Percentiles rank a stretch among this genome's conserved stretches.
Evolutionary conservation across 768 basidiomycete genomes (phyloP).

Genomic region (Sarcodon sp.): DNA sequence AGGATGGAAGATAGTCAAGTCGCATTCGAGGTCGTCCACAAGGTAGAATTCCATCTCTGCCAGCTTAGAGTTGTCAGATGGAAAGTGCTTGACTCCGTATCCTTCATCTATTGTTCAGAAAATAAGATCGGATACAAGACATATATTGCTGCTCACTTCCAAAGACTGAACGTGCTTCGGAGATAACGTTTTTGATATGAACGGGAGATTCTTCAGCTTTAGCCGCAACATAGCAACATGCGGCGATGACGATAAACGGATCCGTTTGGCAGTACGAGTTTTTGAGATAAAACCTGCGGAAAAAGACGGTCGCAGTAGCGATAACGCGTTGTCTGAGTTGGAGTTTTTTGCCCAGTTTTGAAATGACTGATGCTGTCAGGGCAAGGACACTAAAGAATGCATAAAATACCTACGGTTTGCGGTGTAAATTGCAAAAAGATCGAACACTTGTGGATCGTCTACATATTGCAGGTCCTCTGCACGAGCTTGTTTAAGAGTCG

Average conservation of each 20-base stretch:
- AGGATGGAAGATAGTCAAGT: conserved; percentile 86
- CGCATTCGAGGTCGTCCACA: conserved; percentile 92
- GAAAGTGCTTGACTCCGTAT: conserved; percentile 69
- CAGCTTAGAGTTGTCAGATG: conserved; percentile 78
- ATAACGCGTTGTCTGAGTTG: conserved; percentile 80
- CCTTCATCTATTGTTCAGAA: conserved; percentile 26
- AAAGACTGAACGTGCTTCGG: conserved; percentile 72
- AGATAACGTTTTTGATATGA: conserved; percentile 85
- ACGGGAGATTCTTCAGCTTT: conserved; percentile 96
- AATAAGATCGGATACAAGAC: background rate
- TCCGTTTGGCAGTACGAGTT: conserved; percentile 95
- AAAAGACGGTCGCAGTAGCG: conserved; percentile 91
- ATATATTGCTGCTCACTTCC: conserved; percentile 33
- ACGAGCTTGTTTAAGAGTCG: conserved; percentile 62
- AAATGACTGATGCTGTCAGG: conserved; percentile 42
- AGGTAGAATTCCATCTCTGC: conserved; percentile 99
- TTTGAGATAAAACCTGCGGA: conserved; percentile 94
- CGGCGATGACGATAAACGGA: conserved; percentile 83
- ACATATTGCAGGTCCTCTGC: conserved; percentile 69
- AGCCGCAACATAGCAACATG: conserved; percentile 91
- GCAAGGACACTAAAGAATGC: background rate
- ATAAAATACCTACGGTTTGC: conserved; percentile 48
- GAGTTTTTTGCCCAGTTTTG: conserved; percentile 77
- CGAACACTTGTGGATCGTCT: conserved; percentile 62
- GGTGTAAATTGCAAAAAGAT: conserved; percentile 81